These are phyloP conservation scores for Cladosporium cucumerinum DNA, from an alignment of 2,329 filamentous ascomycete species.

Conservation along the genomic window DNA sequence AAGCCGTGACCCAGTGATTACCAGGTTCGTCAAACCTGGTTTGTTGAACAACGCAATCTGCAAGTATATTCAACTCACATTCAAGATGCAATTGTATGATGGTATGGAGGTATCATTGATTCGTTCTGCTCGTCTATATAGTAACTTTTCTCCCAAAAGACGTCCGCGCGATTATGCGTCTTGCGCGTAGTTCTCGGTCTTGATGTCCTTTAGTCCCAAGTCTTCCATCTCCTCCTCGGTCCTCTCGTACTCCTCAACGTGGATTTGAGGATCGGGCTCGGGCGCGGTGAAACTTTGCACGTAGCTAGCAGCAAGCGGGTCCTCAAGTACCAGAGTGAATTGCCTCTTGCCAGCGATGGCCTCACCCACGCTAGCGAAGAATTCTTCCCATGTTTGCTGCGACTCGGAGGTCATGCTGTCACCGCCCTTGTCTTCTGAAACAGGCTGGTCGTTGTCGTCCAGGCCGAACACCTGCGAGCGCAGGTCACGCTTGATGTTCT, in stretches of 20 bases:
- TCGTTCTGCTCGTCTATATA: conserved; percentile 14
- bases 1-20: neutral
- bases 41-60: neutral
- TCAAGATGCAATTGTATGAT: neutral
- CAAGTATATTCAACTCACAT: neutral
- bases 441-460: conserved; percentile 50
- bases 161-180: neutral
- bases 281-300: conserved; percentile 81
- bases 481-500: conserved; percentile 87
- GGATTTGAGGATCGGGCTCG: conserved; percentile 80
- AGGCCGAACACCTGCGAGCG: conserved; percentile 81
- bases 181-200: conserved; percentile 75
- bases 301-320: conserved; percentile 89
- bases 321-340: conserved; percentile 79
- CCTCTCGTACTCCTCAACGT: conserved; percentile 75
- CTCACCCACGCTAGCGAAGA: conserved; percentile 72
- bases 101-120: conserved; percentile 11
- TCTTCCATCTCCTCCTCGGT: conserved; percentile 94
- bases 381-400: conserved; percentile 70
- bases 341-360: conserved; percentile 77
- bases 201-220: conserved; percentile 87
- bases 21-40: neutral
- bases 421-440: conserved; percentile 52
- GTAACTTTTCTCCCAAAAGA: neutral
- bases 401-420: conserved; percentile 70